These are phyloP conservation scores for Alternaria sp. DNA, from an alignment of 2,329 filamentous ascomycete species.

Conservation along the genomic window DNA sequence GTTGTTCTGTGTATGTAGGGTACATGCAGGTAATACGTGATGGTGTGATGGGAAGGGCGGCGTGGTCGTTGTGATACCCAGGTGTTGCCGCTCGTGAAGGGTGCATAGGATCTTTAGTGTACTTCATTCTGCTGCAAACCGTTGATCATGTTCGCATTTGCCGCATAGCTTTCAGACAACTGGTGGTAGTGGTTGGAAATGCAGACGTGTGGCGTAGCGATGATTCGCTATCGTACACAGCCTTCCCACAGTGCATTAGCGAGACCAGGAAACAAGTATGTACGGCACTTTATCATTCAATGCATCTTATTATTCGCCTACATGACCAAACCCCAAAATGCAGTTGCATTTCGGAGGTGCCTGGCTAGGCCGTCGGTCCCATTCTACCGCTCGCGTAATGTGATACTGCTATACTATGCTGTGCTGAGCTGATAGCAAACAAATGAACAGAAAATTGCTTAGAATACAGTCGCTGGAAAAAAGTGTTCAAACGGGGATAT, in stretches of 20 bases:
- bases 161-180: background rate
- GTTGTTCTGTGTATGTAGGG: background rate
- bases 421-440: constrained; percentile 13
- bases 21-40: background rate
- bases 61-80: background rate
- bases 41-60: background rate
- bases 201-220: constrained; percentile 13
- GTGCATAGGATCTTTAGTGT: background rate
- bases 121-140: background rate
- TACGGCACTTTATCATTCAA: constrained; percentile 5
- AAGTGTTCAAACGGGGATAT: constrained; percentile 23
- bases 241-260: constrained; percentile 3
- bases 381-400: constrained; percentile 4
- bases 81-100: background rate
- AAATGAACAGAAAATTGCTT: constrained; percentile 16
- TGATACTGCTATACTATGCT: constrained; percentile 13
- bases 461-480: constrained; percentile 14
- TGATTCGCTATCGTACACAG: constrained; percentile 18
- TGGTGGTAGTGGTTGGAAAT: background rate
- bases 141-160: background rate
- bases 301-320: constrained; percentile 20
- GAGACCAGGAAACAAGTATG: constrained; percentile 4
- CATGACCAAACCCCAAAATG: constrained; percentile 5
- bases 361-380: constrained; percentile 6
- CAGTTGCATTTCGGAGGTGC: constrained; percentile 10